phyloP scores from a whole-genome alignment of 805 yeast species.

The Yarrowia sp. region DNA sequence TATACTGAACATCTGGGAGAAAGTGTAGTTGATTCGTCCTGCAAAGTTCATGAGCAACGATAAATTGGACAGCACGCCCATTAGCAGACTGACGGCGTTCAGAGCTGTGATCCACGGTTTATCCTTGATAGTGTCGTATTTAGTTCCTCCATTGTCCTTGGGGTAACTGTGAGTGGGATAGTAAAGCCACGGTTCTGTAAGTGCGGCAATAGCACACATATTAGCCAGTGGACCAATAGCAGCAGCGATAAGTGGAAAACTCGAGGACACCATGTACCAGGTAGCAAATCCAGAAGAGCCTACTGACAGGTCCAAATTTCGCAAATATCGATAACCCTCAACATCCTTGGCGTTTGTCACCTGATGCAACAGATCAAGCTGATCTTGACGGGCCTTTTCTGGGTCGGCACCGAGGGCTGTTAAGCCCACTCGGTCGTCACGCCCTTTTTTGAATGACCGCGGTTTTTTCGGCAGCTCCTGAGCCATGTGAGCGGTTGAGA shows the following conservation, averaged over 20 bases:
- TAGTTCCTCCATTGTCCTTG: conserved; percentile 27
- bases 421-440: conserved; percentile 15
- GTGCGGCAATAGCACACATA: conserved; percentile 67
- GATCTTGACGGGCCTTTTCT: not conserved
- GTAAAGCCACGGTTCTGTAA: conserved; percentile 61
- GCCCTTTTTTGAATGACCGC: conserved; percentile 8
- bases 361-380: conserved; percentile 7
- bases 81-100: conserved; percentile 59
- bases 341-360: conserved; percentile 15
- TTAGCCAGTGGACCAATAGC: conserved; percentile 79
- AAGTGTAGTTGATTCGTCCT: conserved; percentile 54
- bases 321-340: not conserved
- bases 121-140: conserved; percentile 41
- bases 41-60: conserved; percentile 68
- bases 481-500: too few species aligned
- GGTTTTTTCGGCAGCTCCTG: not conserved
- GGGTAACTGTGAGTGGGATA: not conserved
- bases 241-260: conserved; percentile 72
- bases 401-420: not conserved
- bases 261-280: conserved; percentile 68
- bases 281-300: conserved; percentile 27
- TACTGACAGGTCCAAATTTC: conserved; percentile 15
- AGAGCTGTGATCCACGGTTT: conserved; percentile 48
- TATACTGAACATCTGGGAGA: conserved; percentile 62
- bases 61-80: conserved; percentile 67